A percentile compares a stretch with the other conserved stretches of the same genome.
Conservation (phyloP, 345 rosid species). For the Eucalyptus melliodora region DNA sequence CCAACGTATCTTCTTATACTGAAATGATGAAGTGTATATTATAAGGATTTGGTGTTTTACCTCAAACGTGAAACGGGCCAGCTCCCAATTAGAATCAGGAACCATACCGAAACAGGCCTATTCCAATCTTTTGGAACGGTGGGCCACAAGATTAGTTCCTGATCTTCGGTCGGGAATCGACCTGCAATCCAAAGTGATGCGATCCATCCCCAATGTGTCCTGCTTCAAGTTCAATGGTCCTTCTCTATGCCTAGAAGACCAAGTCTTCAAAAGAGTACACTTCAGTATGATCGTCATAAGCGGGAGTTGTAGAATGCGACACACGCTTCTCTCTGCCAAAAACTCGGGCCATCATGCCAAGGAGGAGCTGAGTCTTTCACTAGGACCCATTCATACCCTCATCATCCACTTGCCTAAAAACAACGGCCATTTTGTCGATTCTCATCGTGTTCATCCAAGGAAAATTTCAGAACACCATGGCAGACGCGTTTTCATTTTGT, state of each 20-base stretch:
- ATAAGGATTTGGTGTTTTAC: not conserved
- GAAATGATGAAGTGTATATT: not conserved
- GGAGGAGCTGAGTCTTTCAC: not conserved
- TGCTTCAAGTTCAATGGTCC: not conserved
- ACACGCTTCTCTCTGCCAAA: not conserved
- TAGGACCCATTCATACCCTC: not conserved
- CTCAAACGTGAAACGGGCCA: not conserved
- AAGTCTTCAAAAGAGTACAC: not conserved
- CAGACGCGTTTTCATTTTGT: not conserved
- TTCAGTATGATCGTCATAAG: not conserved
- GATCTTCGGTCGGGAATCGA: not conserved
- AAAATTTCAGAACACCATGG: not conserved
- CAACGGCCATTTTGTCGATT: not conserved
- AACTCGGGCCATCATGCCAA: not conserved
- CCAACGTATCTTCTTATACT: not conserved
- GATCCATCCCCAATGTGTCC: not conserved
- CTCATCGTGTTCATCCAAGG: not conserved
- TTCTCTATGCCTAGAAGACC: not conserved
- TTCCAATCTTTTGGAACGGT: not conserved
- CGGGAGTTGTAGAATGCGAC: not conserved
- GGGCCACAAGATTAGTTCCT: not conserved
- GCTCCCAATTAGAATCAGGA: not conserved
- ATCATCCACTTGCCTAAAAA: not conserved
- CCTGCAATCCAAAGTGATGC: not conserved
- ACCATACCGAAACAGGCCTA: not conserved